phyloP scores from a whole-genome alignment of 2,329 filamentous ascomycete genomes.

The Diaporthe ampelina region DNA sequence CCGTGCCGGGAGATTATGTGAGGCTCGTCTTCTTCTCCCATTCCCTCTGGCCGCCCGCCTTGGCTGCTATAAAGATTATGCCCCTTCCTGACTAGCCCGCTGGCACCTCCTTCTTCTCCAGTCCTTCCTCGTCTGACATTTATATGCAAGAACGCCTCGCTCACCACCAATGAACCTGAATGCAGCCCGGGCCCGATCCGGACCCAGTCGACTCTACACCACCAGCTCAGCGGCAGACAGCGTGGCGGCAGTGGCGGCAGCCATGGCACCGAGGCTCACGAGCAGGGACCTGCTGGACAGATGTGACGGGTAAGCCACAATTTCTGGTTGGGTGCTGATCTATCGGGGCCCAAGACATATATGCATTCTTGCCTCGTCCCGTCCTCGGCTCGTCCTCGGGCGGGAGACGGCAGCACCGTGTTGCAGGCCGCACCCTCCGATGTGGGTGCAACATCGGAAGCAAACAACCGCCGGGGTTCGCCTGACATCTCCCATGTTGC shows the following conservation, averaged over 20 bases:
- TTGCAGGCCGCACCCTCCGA: conserved; percentile 21
- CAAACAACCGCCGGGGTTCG: conserved; percentile 2
- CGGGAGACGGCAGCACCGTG: conserved; percentile 12
- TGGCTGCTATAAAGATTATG: conserved; percentile 38
- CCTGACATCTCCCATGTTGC: neutral
- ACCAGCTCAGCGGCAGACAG: conserved; percentile 9
- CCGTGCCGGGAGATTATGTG: conserved; percentile 31
- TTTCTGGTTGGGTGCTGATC: neutral
- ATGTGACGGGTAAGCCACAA: conserved; percentile 45
- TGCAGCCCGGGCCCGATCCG: conserved; percentile 4
- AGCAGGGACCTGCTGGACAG: conserved; percentile 46
- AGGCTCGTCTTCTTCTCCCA: conserved; percentile 28
- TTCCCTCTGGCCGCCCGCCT: conserved; percentile 2
- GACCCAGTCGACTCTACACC: conserved; percentile 7
- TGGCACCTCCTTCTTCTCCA: neutral
- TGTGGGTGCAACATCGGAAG: conserved; percentile 32
- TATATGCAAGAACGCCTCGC: conserved; percentile 8
- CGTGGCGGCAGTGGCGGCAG: conserved; percentile 7
- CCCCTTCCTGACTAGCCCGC: conserved; percentile 12
- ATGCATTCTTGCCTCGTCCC: conserved; percentile 28
- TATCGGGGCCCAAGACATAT: conserved; percentile 7
- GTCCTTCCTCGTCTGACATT: conserved; percentile 20
- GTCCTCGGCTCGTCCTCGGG: conserved; percentile 6
- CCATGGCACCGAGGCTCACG: conserved; percentile 41
- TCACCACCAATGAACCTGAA: conserved; percentile 9